A percentile compares a stretch with the other conserved stretches of the same genome.
Evolutionary conservation across 495 filamentous ascomycete genomes (phyloP).

Genomic region (Thozetella sp.): DNA sequence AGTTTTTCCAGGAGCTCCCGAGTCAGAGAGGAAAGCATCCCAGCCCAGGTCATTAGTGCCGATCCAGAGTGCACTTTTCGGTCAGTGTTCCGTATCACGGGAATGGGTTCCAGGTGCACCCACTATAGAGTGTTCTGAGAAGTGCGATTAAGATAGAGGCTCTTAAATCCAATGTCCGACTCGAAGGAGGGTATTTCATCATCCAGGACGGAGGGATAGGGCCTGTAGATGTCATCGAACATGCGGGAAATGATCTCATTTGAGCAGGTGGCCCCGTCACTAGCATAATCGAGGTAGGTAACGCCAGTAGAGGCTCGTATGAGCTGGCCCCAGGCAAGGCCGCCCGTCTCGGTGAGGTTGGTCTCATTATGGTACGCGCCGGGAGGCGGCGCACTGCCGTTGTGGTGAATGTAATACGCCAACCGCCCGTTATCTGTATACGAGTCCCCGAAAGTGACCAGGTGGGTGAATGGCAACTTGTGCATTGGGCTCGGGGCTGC

Average conservation of each 20-base stretch:
- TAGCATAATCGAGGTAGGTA: slow-evolving; percentile 72
- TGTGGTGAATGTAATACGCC: slow-evolving; percentile 58
- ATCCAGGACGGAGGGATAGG: slow-evolving; percentile 63
- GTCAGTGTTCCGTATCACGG: no score
- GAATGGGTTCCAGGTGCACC: no score
- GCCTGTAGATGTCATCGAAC: slow-evolving; percentile 43
- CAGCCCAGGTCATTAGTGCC: slow-evolving; percentile 76
- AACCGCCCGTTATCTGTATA: slow-evolving; percentile 73
- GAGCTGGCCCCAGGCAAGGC: slow-evolving; percentile 67
- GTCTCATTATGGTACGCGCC: slow-evolving; percentile 48
- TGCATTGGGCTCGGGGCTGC: no score
- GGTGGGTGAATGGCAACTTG: slow-evolving; percentile 27
- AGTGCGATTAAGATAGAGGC: slow-evolving; percentile 51
- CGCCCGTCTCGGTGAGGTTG: slow-evolving; percentile 58
- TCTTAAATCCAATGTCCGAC: slow-evolving; percentile 55
- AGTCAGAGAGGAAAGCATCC: slow-evolving; percentile 64
- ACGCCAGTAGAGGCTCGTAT: slow-evolving; percentile 55
- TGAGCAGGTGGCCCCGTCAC: slow-evolving; percentile 69
- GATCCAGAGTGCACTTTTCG: slow-evolving; percentile 67
- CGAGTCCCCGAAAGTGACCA: slow-evolving; percentile 67
- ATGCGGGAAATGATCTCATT: slow-evolving; percentile 62
- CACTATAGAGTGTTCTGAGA: slow-evolving; percentile 62
- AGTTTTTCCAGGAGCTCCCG: slow-evolving; percentile 56
- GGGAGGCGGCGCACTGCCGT: slow-evolving; percentile 60
- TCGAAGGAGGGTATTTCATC: slow-evolving; percentile 72